These are phyloP conservation scores for Umbilicus rupestris DNA, from an alignment of 164 flowering plant species.

Conservation along the genomic window DNA sequence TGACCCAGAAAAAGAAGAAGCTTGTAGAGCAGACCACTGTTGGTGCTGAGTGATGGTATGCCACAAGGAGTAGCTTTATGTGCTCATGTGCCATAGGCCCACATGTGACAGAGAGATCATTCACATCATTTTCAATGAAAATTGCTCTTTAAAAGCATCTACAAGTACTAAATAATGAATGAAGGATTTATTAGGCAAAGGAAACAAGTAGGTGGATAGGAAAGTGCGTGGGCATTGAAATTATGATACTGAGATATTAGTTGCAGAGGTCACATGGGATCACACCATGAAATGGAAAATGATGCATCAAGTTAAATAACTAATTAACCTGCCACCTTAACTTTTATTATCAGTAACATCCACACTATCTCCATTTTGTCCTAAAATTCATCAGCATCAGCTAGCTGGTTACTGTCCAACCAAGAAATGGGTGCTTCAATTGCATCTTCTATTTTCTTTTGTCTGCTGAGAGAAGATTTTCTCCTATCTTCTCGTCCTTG, in stretches of 20 bases:
- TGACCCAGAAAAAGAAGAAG: no score
- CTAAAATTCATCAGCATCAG: slow-evolving; percentile 5
- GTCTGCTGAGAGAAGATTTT: slow-evolving; percentile 2
- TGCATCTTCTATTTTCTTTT: slow-evolving; percentile 11
- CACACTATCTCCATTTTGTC: slow-evolving; percentile 11
- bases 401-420: slow-evolving; percentile 14
- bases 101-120: background rate
- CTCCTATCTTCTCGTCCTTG: slow-evolving; percentile 11
- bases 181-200: background rate
- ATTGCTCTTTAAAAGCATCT: background rate
- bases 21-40: no score
- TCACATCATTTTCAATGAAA: background rate
- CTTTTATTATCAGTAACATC: no score
- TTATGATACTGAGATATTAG: no score
- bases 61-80: background rate
- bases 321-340: no score
- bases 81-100: slow-evolving; percentile 3
- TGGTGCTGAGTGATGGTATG: no score
- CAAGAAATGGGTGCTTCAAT: slow-evolving; percentile 7
- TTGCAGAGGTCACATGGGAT: no score
- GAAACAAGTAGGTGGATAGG: background rate
- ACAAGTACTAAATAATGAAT: background rate
- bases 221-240: no score
- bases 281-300: no score
- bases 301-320: no score